A percentile compares a stretch with the other conserved stretches of the same genome.
Evolutionary conservation across 2,329 filamentous ascomycete species (phyloP).

Genomic region (Macrophomina pseudophaseolina): DNA sequence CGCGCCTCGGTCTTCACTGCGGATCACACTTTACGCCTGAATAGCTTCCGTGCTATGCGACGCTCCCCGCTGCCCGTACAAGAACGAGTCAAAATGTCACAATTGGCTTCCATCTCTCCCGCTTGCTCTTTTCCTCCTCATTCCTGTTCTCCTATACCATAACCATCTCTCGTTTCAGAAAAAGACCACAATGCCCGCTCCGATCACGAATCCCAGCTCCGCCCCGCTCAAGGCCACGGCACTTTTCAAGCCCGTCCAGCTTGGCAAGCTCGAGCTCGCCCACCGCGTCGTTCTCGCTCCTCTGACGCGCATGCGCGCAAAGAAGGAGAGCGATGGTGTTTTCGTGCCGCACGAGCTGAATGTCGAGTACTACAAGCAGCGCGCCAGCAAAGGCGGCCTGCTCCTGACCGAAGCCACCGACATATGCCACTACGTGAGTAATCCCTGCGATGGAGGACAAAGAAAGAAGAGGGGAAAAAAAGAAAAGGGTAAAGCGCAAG

Average conservation of each 20-base stretch:
- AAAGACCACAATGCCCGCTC: slow-evolving; percentile 36
- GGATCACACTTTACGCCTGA: not conserved
- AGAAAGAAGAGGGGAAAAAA: not conserved
- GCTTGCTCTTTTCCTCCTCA: not conserved
- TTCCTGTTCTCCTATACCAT: not conserved
- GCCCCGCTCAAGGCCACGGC: slow-evolving; percentile 39
- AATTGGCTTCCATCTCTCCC: not conserved
- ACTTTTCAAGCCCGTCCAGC: slow-evolving; percentile 40
- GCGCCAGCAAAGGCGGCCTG: slow-evolving; percentile 41
- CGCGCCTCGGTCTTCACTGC: not conserved
- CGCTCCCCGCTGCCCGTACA: not conserved
- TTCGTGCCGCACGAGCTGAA: slow-evolving; percentile 39
- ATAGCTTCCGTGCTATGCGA: not conserved
- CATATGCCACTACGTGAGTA: slow-evolving; percentile 40
- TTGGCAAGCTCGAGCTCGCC: slow-evolving; percentile 31
- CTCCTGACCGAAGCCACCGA: slow-evolving; percentile 44
- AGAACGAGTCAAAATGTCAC: slow-evolving; percentile 16
- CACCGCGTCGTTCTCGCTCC: slow-evolving; percentile 28
- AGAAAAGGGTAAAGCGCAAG: not conserved
- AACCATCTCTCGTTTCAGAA: not conserved
- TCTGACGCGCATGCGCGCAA: slow-evolving; percentile 27
- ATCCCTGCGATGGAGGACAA: not conserved
- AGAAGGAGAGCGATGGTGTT: slow-evolving; percentile 36
- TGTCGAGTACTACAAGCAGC: slow-evolving; percentile 41
- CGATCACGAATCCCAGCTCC: slow-evolving; percentile 37